Evolutionary conservation across 768 basidiomycete genomes (phyloP).

Genomic region (Collybia sp.): DNA sequence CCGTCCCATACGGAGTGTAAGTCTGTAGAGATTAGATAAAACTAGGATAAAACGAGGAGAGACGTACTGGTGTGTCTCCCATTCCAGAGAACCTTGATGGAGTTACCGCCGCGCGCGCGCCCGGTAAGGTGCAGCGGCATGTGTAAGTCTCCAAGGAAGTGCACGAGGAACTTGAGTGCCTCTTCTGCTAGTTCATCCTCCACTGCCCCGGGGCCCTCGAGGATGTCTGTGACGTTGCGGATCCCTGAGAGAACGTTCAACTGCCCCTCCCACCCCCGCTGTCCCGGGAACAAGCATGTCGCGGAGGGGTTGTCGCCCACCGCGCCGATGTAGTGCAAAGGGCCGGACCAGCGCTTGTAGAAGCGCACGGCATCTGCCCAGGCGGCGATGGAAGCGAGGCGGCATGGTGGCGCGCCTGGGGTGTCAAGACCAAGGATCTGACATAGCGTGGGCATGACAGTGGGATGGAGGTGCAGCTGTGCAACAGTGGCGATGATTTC

Average conservation of each 20-base stretch:
- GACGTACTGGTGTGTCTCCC: slow-evolving; percentile 64
- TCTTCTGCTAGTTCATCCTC: slow-evolving; percentile 51
- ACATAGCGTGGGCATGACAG: slow-evolving; percentile 61
- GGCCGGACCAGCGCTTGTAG: slow-evolving; percentile 66
- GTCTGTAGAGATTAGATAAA: slow-evolving; percentile 31
- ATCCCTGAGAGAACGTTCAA: slow-evolving; percentile 76
- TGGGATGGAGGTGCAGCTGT: slow-evolving; percentile 82
- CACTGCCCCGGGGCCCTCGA: slow-evolving; percentile 27
- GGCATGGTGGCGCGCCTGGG: slow-evolving; percentile 48
- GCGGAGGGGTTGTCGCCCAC: slow-evolving; percentile 73
- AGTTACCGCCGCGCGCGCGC: slow-evolving; percentile 85
- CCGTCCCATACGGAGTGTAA: slow-evolving; percentile 89
- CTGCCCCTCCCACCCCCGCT: slow-evolving; percentile 64
- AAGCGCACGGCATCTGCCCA: slow-evolving; percentile 82
- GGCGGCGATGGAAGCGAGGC: slow-evolving; percentile 76
- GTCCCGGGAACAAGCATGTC: slow-evolving; percentile 73
- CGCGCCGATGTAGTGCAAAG: slow-evolving; percentile 74
- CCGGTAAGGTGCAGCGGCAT: slow-evolving; percentile 91
- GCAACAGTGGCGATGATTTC: slow-evolving; percentile 94
- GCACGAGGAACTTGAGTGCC: slow-evolving; percentile 88
- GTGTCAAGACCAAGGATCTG: slow-evolving; percentile 56
- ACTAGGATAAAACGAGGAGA: neutral
- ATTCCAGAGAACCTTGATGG: slow-evolving; percentile 69
- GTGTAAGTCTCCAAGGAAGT: slow-evolving; percentile 92
- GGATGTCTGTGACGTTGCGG: slow-evolving; percentile 65